Base-by-base conservation (phyloP, 139 green algal genomes). In the Desmodesmus armatus region DNA sequence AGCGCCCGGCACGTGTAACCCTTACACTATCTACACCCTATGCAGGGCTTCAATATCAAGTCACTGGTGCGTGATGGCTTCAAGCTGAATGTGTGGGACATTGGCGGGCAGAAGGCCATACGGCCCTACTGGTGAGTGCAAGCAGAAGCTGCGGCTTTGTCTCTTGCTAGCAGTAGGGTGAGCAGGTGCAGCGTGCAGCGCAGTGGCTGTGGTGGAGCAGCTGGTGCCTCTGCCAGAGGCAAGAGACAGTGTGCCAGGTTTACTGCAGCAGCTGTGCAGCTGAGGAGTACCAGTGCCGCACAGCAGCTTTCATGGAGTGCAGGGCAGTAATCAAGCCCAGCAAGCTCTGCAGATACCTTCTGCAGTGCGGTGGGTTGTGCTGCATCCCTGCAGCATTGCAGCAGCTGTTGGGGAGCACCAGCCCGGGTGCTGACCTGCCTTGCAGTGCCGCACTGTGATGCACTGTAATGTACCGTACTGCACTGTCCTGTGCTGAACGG, bases 11-110 rank as follows among this genome's bases (percentile, higher is more conserved):
- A n/a, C n/a, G n/a, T n/a, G n/a, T n/a, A n/a, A n/a, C n/a, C n/a
- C n/a, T n/a, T n/a, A n/a, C n/a, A n/a, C n/a, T n/a, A n/a, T n/a
- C n/a, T 58, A 15, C 25, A 33, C 3, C 5, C 17, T 41, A 27
- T 47, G 37, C 88, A 97, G 93, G 94, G 94, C 5, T 97, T 97
- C 87, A 96, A 97, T 90, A 95, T 97, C 84, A 96, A 97, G 88
- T 94, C 92, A 0, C 51, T 97, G 15, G 82, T 92, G 21, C 89
- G 93, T 63, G 93, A 96, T 33, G 92, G 93, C 21, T 96, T 97
- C 86, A 97, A 96, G 86, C 90, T 97, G 2, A 95, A 96, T 78
- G 91, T 97, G 37, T 97, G 94, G 94, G 94, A 97, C 80, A 96
- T 97, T 80, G 94, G 94, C 21, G 94, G 94, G 17, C 94, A 97